Evolutionary conservation across 768 basidiomycete species (phyloP), one percentile per base, ranked within the genome.

Genomic region (Cystofilobasidium ferigula): DNA sequence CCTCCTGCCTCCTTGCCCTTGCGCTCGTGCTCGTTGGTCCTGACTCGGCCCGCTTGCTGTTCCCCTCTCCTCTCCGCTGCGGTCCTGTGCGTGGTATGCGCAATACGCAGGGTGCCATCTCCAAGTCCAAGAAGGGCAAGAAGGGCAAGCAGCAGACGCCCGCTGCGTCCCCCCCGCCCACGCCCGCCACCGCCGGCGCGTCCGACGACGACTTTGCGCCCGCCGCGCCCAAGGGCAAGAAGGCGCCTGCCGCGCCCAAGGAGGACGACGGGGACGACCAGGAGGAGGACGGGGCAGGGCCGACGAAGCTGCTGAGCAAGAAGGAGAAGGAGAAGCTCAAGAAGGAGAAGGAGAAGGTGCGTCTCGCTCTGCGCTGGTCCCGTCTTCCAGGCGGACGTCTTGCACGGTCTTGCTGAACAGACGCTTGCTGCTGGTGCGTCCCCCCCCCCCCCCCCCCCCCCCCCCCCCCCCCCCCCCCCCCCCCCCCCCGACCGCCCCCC

Each of bases 241-340:
- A 72, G 47, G 64, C 73, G 22, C 60, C 72, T 30, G 58, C 76
- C 30, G 78, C 72, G 40, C 74, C 75, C 43, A 76, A 74, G 35
- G 80, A 58, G 2, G 60, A 20, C 32, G 78, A 72, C 24, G 76
- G 76, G 16, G 81, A 79, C 26, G 82, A 78, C 28, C 83, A 80
- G 9, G 84, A 74, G 1, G 81, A 70, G 6, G 79, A 81, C 35
- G 84, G 81, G 59, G 77, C 76, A 57, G 88, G 83, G 18, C 79
- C 70, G 61, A 73, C 69, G 26, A 71, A 86, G 76, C 74, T 94
- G 36, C 77, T 95, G 40, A 85, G 86, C 22, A 97, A 97, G 79
- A 95, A 94, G 75, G 89, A 98, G 80, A 97, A 97, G 78, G 93
- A 97, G 75, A 74, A 86, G 74, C 79, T 94, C 68, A 97, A 98